Evolutionary conservation across 2,329 filamentous ascomycete genomes (phyloP).

Genomic region (Colletotrichum acutatum): DNA sequence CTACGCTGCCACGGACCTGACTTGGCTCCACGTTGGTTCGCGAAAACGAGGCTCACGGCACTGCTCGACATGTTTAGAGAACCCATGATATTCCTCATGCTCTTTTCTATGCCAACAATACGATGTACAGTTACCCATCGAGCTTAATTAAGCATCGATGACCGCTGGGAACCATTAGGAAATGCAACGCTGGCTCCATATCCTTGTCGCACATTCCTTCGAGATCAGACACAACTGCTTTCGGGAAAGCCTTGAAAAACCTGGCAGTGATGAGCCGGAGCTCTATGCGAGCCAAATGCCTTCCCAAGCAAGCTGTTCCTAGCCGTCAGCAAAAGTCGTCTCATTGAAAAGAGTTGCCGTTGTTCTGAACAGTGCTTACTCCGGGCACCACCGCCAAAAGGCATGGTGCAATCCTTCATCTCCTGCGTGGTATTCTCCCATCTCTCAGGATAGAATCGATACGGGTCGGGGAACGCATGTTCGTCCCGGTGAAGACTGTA

Average conservation of each 20-base stretch:
- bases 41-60: background rate
- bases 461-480: conserved; percentile 53
- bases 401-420: conserved; percentile 54
- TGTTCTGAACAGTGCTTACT: background rate
- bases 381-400: background rate
- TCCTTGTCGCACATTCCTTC: conserved; percentile 51
- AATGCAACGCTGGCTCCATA: conserved; percentile 47
- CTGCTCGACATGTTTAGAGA: background rate
- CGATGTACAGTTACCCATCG: background rate
- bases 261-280: conserved; percentile 61
- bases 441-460: conserved; percentile 34
- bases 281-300: conserved; percentile 69
- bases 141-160: conserved; percentile 45
- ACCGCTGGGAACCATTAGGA: conserved; percentile 45
- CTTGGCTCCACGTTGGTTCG: background rate
- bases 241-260: conserved; percentile 62
- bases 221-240: conserved; percentile 39
- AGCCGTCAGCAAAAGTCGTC: background rate
- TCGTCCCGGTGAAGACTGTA: conserved; percentile 59
- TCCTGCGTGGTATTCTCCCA: conserved; percentile 37
- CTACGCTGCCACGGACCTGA: background rate
- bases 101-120: background rate
- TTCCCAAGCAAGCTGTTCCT: conserved; percentile 58
- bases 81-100: background rate
- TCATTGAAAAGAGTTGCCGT: fast-evolving